These are phyloP conservation scores for Collybiopsis luxurians DNA, from an alignment of 768 basidiomycete species.

Conservation along the genomic window DNA sequence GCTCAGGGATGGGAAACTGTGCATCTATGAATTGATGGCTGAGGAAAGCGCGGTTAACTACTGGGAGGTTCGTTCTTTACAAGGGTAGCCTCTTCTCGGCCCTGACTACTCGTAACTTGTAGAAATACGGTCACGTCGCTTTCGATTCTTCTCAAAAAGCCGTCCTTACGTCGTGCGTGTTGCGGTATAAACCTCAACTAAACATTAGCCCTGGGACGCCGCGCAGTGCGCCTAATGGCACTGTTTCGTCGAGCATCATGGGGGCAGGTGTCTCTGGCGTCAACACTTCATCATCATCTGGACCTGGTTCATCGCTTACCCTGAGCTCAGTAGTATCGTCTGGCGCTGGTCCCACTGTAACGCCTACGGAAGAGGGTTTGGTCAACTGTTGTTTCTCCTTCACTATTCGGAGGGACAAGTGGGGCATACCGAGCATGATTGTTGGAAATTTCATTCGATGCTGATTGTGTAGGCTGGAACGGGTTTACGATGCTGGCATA, in stretches of 20 bases:
- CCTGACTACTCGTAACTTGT: background rate
- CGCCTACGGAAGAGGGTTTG: constrained; percentile 63
- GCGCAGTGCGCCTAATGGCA: background rate
- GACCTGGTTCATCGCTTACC: constrained; percentile 4
- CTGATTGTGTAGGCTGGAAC: too few relatives aligned
- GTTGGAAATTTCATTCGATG: constrained; percentile 87
- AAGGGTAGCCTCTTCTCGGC: background rate
- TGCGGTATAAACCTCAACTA: constrained; percentile 73
- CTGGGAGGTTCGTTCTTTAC: constrained; percentile 69
- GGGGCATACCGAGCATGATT: constrained; percentile 88
- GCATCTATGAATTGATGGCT: constrained; percentile 98
- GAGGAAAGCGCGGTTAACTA: constrained; percentile 97
- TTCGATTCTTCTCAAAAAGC: constrained; percentile 93
- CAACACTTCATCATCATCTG: constrained; percentile 5
- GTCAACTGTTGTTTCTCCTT: constrained; percentile 92
- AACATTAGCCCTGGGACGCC: constrained; percentile 22
- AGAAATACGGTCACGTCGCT: constrained; percentile 95
- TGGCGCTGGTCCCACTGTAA: constrained; percentile 5
- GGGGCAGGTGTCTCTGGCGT: constrained; percentile 4
- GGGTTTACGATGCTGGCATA: too few relatives aligned
- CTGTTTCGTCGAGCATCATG: background rate
- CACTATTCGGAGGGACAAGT: constrained; percentile 79
- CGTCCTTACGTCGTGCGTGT: constrained; percentile 86
- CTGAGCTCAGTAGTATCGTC: constrained; percentile 12
- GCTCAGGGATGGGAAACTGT: constrained; percentile 91